A percentile compares a stretch with the other conserved stretches of the same genome.
phyloP scores from a whole-genome alignment of 2,329 filamentous ascomycete species.

The Neopestalotiopsis rosae region DNA sequence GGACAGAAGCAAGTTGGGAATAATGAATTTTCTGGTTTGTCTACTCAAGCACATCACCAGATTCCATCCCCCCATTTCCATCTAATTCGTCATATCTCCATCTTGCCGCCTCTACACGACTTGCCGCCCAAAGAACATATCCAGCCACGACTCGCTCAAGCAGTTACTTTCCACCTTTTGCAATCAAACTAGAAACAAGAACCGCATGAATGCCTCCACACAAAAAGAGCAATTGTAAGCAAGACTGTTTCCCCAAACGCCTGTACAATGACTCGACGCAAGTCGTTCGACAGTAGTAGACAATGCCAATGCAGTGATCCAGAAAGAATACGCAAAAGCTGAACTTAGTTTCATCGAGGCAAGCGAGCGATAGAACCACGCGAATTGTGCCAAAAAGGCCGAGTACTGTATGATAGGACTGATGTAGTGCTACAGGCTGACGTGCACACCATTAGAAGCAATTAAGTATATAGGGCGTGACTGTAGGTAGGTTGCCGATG shows the following conservation, averaged over 20 bases:
- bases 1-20: neutral
- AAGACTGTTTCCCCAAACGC: conserved; percentile 21
- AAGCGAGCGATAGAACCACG: conserved; percentile 5
- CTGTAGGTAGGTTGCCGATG: neutral
- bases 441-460: neutral
- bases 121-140: neutral
- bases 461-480: conserved; percentile 21
- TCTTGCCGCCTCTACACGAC: neutral
- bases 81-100: neutral
- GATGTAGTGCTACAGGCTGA: neutral
- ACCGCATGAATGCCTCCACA: conserved; percentile 1
- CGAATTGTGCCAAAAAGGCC: neutral
- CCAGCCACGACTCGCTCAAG: neutral
- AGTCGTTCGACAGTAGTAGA: conserved; percentile 12
- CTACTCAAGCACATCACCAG: neutral
- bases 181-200: neutral
- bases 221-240: conserved; percentile 19
- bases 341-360: neutral
- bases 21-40: neutral
- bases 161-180: conserved; percentile 1
- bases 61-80: neutral
- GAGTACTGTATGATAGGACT: neutral
- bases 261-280: conserved; percentile 19
- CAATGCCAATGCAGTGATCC: conserved; percentile 9
- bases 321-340: conserved; percentile 8